Base-by-base conservation (phyloP, 225 moss, liverwort and hornwort genomes). In the Pleurozium schreberi region DNA sequence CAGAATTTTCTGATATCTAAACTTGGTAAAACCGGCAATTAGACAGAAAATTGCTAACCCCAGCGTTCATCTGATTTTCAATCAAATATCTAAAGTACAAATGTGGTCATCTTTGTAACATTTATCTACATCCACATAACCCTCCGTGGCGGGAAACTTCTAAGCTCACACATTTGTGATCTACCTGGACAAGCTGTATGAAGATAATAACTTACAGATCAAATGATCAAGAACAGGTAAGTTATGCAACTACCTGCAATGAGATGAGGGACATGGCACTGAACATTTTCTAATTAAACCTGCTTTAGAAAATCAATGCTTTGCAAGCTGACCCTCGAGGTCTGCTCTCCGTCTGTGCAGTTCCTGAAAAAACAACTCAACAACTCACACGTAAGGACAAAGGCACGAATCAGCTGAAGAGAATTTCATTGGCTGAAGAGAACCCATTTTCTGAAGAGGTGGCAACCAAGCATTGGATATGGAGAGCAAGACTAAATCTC, bases 291-390 rank as follows among this genome's bases (percentile, higher is more conserved):
- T 30, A 2, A 63, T n/a, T n/a, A 30, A 45, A 78, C 38, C 60
- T 14, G 18, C 21, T 77, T 45, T 18, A 52, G 31, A 76, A 77
- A 60, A 85, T 90, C 65, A 90, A 70, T 69, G 91, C 79, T 91
- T 93, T 77, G 90, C 77, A 83, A 94, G 94, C 75, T 91, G 91
- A 53, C 88, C 63, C 75, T 94, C 93, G 18, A 93, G 73, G 22
- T 93, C 91, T 67, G 88, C 90, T 87, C 94, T 92, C 82, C 84
- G 93, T 87, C 30, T 91, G 53, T 91, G 90, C 19, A 93, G 75
- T 57, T 93, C 94, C 94, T 94, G 94, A 30, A 88, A 89, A 60
- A 84, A 74, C 69, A 20, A 7, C 47, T 23, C 25, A 55, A 55
- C 65, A 80, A 86, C 22, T 40, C 22, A 7, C 74, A 82, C 40